These are phyloP conservation scores for Paramyrothecium roridum DNA, from an alignment of 2,329 filamentous ascomycete species.

Conservation along the genomic window DNA sequence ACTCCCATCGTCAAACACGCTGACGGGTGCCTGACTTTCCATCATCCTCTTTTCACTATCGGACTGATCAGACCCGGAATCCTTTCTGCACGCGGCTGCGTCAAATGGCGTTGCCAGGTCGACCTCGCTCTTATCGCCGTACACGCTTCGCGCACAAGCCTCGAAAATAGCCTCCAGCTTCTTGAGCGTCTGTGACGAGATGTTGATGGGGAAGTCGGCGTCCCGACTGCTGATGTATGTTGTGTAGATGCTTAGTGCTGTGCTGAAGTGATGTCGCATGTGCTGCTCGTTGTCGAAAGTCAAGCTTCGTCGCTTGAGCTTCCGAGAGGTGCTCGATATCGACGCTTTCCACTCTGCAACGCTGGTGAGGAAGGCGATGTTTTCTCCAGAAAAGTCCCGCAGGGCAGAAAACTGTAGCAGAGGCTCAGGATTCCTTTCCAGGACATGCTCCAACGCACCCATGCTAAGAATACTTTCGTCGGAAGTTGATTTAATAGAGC, in stretches of 20 bases:
- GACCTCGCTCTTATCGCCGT: slow-evolving; percentile 33
- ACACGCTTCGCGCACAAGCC: slow-evolving; percentile 42
- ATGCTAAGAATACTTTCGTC: slow-evolving; percentile 52
- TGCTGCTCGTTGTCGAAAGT: slow-evolving; percentile 22
- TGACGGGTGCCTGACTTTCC: slow-evolving; percentile 5
- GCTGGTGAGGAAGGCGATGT: slow-evolving; percentile 61
- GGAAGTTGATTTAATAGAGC: slow-evolving; percentile 25
- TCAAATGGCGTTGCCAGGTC: slow-evolving; percentile 44
- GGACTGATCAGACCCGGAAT: slow-evolving; percentile 10
- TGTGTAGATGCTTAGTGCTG: slow-evolving; percentile 42
- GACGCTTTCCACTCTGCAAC: slow-evolving; percentile 42
- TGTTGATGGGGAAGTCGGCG: slow-evolving; percentile 65
- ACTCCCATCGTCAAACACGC: slow-evolving; percentile 16
- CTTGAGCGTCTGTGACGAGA: slow-evolving; percentile 54
- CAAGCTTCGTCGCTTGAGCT: slow-evolving; percentile 14
- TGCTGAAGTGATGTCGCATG: slow-evolving; percentile 54
- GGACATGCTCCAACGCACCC: slow-evolving; percentile 56
- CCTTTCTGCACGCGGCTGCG: slow-evolving; percentile 17
- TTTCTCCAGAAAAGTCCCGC: slow-evolving; percentile 65
- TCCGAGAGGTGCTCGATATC: slow-evolving; percentile 17
- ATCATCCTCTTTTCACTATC: slow-evolving; percentile 20
- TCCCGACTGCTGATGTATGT: slow-evolving; percentile 20
- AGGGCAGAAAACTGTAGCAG: slow-evolving; percentile 60
- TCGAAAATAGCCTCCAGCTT: slow-evolving; percentile 57
- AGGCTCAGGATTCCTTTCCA: slow-evolving; percentile 52